Evolutionary conservation across 495 filamentous ascomycete genomes (phyloP), one percentile per base, ranked within the genome.

Genomic region (Staphylotrichum tortipilum): DNA sequence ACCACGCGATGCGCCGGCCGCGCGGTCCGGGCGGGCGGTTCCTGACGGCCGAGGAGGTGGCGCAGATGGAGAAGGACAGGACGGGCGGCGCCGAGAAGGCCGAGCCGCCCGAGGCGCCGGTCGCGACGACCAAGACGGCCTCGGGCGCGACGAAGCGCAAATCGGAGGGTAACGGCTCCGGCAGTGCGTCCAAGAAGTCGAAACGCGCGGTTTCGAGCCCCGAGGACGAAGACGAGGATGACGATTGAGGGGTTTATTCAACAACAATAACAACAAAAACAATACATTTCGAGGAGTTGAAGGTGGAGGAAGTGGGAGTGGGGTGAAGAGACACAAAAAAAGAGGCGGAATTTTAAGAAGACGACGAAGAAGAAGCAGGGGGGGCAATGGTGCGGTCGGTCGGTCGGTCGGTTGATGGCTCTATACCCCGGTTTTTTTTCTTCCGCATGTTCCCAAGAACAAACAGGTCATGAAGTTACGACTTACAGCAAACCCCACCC

Each of bases 31-130:
- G 92, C 40, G 92, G 92, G 30, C 80, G 92, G 28, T 99, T 99
- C 76, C 68, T 99, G 68, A 99, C 92, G 0, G 91, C 92, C n/a
- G 92, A 99, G 35, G 92, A 98, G 63, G 92, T 97, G 17, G 86
- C 86, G 7, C 83, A 85, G 33, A 92, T 97, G 71, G 92, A 97
- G 58, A 79, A 68, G 52, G 70, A 69, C 10, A 78, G 77, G 59
- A 66, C 56, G 0, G 64, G 57, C 28, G 63, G 56, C 1, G 66
- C 52, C 24, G 68, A 68, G 46, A 69, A 75, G 42, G 49, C 54
- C 11, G 64, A 69, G n/a, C n/a, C n/a, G n/a, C n/a, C n/a, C 2
- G 61, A 57, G 4, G 6, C 17, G 26, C 31, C 21, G 18, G 5
- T 15, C 8, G 46, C 37, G 18, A 52, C 55, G 15, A 53, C 61